Evolutionary conservation across 148 eudicot genomes (phyloP), one percentile per base, ranked within the genome.

Genomic region (Silene conica): DNA sequence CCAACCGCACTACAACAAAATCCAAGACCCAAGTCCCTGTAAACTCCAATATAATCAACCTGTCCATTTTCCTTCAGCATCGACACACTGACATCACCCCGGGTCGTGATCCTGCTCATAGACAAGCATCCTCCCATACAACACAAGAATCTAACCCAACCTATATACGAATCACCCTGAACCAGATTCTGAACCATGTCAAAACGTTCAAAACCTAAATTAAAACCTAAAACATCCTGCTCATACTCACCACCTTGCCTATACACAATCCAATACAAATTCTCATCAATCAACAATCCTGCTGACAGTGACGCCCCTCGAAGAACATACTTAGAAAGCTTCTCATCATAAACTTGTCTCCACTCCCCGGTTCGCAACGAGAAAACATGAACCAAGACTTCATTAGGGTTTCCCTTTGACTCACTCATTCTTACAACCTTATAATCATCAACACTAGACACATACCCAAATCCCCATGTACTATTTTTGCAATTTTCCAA

Each of bases 401-500:
- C 67, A 20, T n/a, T 63, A 69, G 58, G 72, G 65, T 23, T 46
- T 6, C 16, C 38, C 15, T 43, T 63, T 12, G 38, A 52, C 18
- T 56, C 66, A 26, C 45, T 58, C 72, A 79, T 38, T 63, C 72
- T 70, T 23, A 74, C 75, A 63, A 74, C 38, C 75, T 74, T 79
- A 70, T 79, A 79, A 15, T 79, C 82, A 63, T 70, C 71, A 63
- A 9, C 34, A 5, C 72, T 74, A 41, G 78, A 55, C 2, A 22
- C 78, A 70, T 74, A 74, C 14, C 78, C 82, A 57, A 79, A 79
- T 18, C 82, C 82, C 78, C 78, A 79, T 70, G 59, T 55, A 15
- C 3, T 9, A 0, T 63, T 54, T 20, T 16, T 28, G 50, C 56
- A 64, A 41, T 28, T 50, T 25, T 74, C 67, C 31, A 55, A 8